phyloP scores from a whole-genome alignment of 345 rosid species.

The Ceriops zippeliana region DNA sequence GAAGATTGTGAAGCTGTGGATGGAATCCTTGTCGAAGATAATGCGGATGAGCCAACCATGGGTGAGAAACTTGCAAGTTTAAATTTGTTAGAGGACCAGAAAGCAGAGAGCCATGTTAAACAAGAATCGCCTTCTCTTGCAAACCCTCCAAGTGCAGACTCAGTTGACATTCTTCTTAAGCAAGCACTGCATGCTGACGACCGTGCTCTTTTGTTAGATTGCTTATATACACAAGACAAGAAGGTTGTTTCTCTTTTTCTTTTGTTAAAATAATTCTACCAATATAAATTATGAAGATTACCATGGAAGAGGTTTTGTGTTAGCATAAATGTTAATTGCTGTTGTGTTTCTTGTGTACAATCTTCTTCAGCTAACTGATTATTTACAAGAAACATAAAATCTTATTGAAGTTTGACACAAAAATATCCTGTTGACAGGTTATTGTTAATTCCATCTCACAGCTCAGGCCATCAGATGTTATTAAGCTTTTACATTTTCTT shows the following conservation, averaged over 20 bases:
- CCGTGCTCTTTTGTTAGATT: constrained; percentile 76
- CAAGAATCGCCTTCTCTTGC: constrained; percentile 27
- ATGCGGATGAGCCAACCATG: constrained; percentile 77
- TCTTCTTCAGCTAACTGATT: not conserved
- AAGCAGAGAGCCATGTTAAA: constrained; percentile 28
- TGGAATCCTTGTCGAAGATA: constrained; percentile 62
- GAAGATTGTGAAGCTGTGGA: constrained; percentile 60
- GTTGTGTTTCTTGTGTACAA: not conserved
- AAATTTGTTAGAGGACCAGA: constrained; percentile 37
- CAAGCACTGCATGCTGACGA: constrained; percentile 91
- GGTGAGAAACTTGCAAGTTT: constrained; percentile 78
- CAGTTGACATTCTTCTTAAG: constrained; percentile 72
- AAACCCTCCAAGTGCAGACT: constrained; percentile 87
- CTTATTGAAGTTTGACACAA: too few relatives aligned
- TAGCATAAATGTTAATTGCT: not conserved
- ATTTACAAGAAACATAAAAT: not conserved
- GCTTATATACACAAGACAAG: constrained; percentile 81
- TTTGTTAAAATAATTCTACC: not conserved
- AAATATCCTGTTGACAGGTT: constrained; percentile 43
- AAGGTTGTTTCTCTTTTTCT: constrained; percentile 44
- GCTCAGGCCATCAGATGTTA: constrained; percentile 71
- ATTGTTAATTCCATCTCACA: constrained; percentile 73
- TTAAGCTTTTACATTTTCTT: constrained; percentile 70
- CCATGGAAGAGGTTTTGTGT: not conserved
- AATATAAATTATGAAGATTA: not conserved